phyloP scores from a whole-genome alignment of 2,329 filamentous ascomycete species.

The Penicillium digitatum region DNA sequence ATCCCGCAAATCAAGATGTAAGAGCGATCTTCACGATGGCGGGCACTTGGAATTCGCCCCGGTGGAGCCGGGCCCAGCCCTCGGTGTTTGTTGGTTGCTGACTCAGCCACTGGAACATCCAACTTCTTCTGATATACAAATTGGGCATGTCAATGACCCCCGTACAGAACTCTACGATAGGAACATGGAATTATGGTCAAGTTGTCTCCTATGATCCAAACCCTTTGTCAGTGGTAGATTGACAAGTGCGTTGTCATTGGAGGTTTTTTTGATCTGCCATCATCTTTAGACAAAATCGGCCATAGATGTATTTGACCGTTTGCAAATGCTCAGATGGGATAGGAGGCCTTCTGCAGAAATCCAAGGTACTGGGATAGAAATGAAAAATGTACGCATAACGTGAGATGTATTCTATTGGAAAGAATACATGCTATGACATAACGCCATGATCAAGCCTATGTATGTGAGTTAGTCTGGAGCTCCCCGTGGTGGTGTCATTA shows the following conservation, averaged over 20 bases:
- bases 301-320: constrained; percentile 26
- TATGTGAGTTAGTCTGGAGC: constrained; percentile 10
- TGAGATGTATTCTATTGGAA: not conserved
- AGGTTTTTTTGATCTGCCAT: constrained; percentile 43
- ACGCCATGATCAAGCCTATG: not conserved
- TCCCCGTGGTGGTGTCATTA: constrained; percentile 9
- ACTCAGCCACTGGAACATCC: no score
- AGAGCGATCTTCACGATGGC: constrained; percentile 5
- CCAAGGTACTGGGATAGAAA: not conserved
- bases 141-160: no score
- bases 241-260: constrained; percentile 16
- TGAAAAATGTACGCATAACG: not conserved
- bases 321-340: constrained; percentile 39
- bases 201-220: constrained; percentile 13
- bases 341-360: not conserved
- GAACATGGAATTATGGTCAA: not conserved
- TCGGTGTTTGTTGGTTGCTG: not conserved
- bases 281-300: constrained; percentile 47
- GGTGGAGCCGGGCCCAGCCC: not conserved
- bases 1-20: constrained; percentile 8
- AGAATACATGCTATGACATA: constrained; percentile 5
- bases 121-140: no score
- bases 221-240: not conserved
- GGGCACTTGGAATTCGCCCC: constrained; percentile 4
- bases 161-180: not conserved